These are phyloP conservation scores for Davidsoniella neocaledoniae DNA, from an alignment of 2,329 filamentous ascomycete genomes.

Conservation along the genomic window DNA sequence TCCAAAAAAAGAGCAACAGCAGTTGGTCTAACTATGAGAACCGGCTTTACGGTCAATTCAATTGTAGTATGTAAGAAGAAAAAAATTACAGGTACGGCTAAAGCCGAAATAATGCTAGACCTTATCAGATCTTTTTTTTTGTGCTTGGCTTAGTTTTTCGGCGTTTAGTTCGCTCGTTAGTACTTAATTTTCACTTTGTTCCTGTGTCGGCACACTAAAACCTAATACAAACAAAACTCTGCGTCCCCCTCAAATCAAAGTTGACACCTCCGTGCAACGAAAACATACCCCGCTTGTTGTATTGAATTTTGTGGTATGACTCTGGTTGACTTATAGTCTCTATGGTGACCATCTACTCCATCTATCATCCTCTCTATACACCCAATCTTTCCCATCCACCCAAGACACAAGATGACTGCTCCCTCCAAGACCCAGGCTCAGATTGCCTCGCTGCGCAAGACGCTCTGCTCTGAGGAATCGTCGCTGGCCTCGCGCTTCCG, in stretches of 20 bases:
- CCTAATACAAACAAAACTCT: neutral
- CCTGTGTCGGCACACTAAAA: neutral
- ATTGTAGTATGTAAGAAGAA: neutral
- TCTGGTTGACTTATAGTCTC: neutral
- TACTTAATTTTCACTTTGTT: too few species aligned
- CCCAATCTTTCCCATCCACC: neutral
- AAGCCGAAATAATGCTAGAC: neutral
- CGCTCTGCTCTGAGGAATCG: conserved; percentile 62
- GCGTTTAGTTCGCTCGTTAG: too few species aligned
- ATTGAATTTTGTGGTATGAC: too few species aligned
- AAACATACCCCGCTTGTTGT: too few species aligned
- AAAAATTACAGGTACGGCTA: conserved; percentile 1
- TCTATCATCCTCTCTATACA: neutral
- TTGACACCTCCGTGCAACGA: too few species aligned
- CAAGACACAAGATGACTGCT: conserved; percentile 4
- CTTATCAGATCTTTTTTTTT: conserved; percentile 8
- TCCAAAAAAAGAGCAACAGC: neutral
- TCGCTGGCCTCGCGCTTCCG: conserved; percentile 83
- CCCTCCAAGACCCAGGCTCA: conserved; percentile 22
- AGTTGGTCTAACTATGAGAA: neutral
- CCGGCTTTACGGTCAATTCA: neutral
- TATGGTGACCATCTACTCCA: neutral
- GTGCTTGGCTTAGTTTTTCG: too few species aligned
- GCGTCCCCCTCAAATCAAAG: neutral
- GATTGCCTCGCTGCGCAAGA: conserved; percentile 50